Evolutionary conservation across 2,329 filamentous ascomycete species (phyloP).

Genomic region (Penicillium fuscoglaucum): DNA sequence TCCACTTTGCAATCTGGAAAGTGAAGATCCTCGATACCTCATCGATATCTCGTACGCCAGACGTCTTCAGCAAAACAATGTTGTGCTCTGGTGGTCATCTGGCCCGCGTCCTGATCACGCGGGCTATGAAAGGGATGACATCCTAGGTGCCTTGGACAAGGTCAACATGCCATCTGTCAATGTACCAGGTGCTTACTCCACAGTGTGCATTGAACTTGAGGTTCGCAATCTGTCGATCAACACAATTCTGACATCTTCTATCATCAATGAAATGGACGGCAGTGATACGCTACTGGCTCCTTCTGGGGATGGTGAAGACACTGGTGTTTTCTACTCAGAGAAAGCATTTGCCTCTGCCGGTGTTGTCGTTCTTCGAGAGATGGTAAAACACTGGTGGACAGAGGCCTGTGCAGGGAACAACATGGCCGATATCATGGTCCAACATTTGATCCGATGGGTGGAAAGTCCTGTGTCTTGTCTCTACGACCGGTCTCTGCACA

Average conservation of each 20-base stretch:
- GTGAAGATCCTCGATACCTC: conserved; percentile 88
- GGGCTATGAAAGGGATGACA: conserved; percentile 90
- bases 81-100: conserved; percentile 95
- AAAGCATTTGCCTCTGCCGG: conserved; percentile 91
- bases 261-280: conserved; percentile 95
- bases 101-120: conserved; percentile 89
- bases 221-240: conserved; percentile 96
- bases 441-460: conserved; percentile 96
- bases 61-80: conserved; percentile 82
- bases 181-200: conserved; percentile 88
- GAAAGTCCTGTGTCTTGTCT: conserved; percentile 91
- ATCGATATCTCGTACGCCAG: conserved; percentile 96
- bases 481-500: conserved; percentile 90
- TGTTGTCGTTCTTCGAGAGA: conserved; percentile 86
- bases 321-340: conserved; percentile 75
- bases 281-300: conserved; percentile 84
- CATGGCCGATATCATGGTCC: conserved; percentile 97
- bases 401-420: conserved; percentile 86
- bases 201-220: conserved; percentile 93
- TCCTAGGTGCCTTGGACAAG: conserved; percentile 76
- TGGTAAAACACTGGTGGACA: conserved; percentile 98
- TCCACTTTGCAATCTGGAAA: conserved; percentile 91
- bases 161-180: conserved; percentile 93
- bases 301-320: conserved; percentile 64
- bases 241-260: conserved; percentile 91